These are phyloP conservation scores for Anaeromyces robustus DNA, from an alignment of 192 early-diverging fungal genomes.

Conservation along the genomic window DNA sequence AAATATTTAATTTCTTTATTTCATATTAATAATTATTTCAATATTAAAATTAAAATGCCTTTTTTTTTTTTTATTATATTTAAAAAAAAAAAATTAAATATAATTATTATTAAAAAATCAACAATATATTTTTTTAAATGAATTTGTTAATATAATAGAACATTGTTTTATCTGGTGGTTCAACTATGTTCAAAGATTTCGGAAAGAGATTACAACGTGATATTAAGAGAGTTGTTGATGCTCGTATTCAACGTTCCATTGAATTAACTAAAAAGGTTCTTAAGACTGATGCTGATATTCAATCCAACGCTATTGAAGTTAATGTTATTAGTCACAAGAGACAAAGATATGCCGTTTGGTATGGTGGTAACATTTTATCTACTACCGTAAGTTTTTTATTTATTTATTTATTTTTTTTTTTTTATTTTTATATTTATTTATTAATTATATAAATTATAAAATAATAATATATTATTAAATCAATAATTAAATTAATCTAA, in stretches of 20 bases:
- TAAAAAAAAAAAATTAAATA: no score
- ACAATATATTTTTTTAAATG: no score
- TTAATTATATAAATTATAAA: no score
- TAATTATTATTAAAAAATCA: no score
- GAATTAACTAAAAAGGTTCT: conserved; percentile 27
- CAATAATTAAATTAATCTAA: no score
- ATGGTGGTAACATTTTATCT: conserved; percentile 87
- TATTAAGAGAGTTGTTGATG: conserved; percentile 73
- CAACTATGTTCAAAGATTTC: conserved; percentile 99
- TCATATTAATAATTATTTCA: no score
- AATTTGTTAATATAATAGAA: conserved; percentile 35
- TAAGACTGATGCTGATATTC: conserved; percentile 16
- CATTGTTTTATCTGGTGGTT: conserved; percentile 96
- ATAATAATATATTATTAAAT: no score
- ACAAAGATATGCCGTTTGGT: conserved; percentile 99
- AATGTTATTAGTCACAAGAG: conserved; percentile 97
- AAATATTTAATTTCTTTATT: no score
- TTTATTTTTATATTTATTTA: no score
- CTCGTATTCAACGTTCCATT: conserved; percentile 55
- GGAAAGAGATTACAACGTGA: conserved; percentile 85
- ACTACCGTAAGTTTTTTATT: conserved; percentile 45
- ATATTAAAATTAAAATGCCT: no score
- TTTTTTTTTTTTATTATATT: no score
- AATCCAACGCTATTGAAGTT: conserved; percentile 79
- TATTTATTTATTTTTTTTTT: no score